Evolutionary conservation across 345 rosid genomes (phyloP), one percentile per base, ranked within the genome.

Genomic region (Xanthoceras sorbifolium): DNA sequence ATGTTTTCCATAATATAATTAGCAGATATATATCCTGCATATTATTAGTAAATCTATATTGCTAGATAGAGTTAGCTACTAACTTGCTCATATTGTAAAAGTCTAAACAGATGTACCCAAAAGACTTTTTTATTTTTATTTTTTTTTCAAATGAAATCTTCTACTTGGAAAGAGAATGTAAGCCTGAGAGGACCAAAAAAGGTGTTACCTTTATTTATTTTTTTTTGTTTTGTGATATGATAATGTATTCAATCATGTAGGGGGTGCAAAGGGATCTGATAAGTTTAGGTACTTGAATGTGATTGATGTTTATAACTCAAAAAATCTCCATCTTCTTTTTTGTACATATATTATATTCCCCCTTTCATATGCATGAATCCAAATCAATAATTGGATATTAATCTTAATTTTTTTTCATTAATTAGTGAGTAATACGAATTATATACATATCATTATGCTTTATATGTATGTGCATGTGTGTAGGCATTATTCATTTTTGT

Each of bases 201-300:
- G 60, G n/a, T 34, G 23, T 17, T 61, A 48, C 64, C 46, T 77
- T 79, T 8, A 31, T 48, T 46, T n/a, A n/a, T n/a, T n/a, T n/a
- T n/a, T n/a, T n/a, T n/a, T n/a, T n/a, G n/a, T n/a, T n/a, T n/a
- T n/a, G 29, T 76, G 77, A 69, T 32, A 73, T 71, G 73, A 72
- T 70, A 67, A 55, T 75, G 77, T 0, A 72, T 68, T 80, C 80
- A 83, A 80, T 83, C 75, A 80, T 66, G 74, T 42, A 69, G 7
- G 57, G 57, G 26, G 57, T n/a, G 63, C 48, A 25, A 75, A 70
- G 62, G 9, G 32, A 69, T 32, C 65, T 81, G 73, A 78, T 69
- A 69, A 72, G 25, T 75, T 84, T 73, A 81, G 82, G 82, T 68
- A 62, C 28, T 34, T 76, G 87, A 84, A 73, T 76, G 72, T 14